A percentile compares a stretch with the other conserved stretches of the same genome.
Conservation (phyloP, 108 stramenopile species). For the Skeletonema potamos region DNA sequence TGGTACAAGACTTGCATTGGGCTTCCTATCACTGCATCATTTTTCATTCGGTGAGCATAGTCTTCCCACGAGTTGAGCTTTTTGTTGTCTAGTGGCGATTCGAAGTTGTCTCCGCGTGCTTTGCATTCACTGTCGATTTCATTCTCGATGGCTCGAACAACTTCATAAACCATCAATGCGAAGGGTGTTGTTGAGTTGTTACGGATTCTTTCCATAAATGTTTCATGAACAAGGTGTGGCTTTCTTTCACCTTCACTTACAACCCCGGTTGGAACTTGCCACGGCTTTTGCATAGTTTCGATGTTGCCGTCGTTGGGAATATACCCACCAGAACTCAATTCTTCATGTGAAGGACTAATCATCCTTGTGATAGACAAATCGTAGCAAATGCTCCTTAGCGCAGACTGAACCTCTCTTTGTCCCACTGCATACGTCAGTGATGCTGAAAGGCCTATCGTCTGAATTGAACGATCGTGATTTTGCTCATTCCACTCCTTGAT, state of each 20-base stretch:
- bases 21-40: not conserved
- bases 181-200: conserved; percentile 22
- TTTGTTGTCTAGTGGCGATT: conserved; percentile 32
- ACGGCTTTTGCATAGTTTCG: conserved; percentile 30
- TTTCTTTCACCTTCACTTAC: conserved; percentile 7
- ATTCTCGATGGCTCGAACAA: conserved; percentile 24
- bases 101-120: conserved; percentile 5
- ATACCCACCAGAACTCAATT: conserved; percentile 50
- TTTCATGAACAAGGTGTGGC: conserved; percentile 50
- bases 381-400: conserved; percentile 45
- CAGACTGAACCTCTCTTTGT: conserved; percentile 26
- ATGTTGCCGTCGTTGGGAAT: conserved; percentile 34
- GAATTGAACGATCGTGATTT: conserved; percentile 20
- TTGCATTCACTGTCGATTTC: conserved; percentile 8
- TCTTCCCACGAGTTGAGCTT: conserved; percentile 42
- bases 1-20: conserved; percentile 7
- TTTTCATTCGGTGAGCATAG: conserved; percentile 19
- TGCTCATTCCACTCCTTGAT: conserved; percentile 22
- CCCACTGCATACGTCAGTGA: conserved; percentile 60
- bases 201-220: conserved; percentile 45
- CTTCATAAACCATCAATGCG: conserved; percentile 35
- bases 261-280: conserved; percentile 40
- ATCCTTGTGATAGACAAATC: conserved; percentile 50
- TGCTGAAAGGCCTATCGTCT: conserved; percentile 57
- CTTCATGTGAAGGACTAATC: conserved; percentile 47